Base-by-base conservation (phyloP, 768 basidiomycete species). In the Boletus huronensis region DNA sequence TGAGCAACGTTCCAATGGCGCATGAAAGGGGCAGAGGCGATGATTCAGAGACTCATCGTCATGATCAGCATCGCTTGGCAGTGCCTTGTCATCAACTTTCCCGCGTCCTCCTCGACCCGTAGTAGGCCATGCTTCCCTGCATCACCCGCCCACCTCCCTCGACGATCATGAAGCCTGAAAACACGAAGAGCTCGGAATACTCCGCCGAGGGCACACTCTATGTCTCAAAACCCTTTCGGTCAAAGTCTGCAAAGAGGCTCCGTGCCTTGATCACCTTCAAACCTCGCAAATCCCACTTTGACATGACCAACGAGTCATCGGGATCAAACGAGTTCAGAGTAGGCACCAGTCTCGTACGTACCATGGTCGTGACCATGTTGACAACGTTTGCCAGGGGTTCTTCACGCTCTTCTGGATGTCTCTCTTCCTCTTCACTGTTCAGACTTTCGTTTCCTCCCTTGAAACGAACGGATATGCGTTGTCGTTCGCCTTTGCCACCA, bases 391-490 rank as follows among this genome's bases (percentile, higher is more conserved):
- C 23, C 62, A 90, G 87, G 96, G 96, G 1, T 98, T 98, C 76
- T 98, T 93, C 72, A 83, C 89, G 4, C 80, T 98, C 47, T 98
- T 98, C 74, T 98, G 97, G 85, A 84, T 90, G 52, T 87, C 87
- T 21, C 82, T 95, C 59, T 93, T 90, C 63, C 80, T 96, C 47
- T 85, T 93, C 65, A 82, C 86, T 11, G 67, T 93, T 38, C 80
- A 86, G 60, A 90, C 89, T 4, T 92, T 90, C 70, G 75, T 92
- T 49, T 80, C 78, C 48, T 85, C 85, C 67, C 83, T 88, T 59
- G 87, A 93, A 66, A 77, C 79, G n/a, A 85, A 77, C 46, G 94
- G 94, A 19, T 82, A 83, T 36, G 82, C 90, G 0, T 79, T 96
- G 47, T 87, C 87, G 42, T 77, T 92, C 53, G 79, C 76, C 6